Evolutionary conservation across 1,139 yeast genomes (phyloP).

Genomic region (Taphrina betulina): DNA sequence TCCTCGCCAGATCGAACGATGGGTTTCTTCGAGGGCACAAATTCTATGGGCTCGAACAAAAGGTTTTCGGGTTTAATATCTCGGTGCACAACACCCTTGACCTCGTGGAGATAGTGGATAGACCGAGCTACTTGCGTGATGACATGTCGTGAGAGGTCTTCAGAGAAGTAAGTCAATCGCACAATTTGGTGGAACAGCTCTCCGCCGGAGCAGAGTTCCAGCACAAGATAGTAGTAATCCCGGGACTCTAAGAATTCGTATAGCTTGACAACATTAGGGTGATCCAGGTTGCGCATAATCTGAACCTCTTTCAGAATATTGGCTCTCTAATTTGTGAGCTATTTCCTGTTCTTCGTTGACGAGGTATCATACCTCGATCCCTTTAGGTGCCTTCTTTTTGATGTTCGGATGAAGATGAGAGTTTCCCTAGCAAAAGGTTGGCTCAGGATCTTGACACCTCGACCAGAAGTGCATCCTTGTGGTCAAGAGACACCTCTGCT

Average conservation of each 20-base stretch:
- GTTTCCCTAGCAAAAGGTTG: constrained; percentile 33
- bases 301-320: constrained; percentile 79
- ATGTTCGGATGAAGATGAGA: constrained; percentile 37
- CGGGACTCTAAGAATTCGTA: constrained; percentile 65
- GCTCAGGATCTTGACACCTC: constrained; percentile 23
- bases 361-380: constrained; percentile 41
- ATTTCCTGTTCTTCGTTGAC: not conserved
- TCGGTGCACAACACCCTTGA: constrained; percentile 84
- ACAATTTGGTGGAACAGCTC: constrained; percentile 93
- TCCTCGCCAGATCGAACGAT: constrained; percentile 73
- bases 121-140: constrained; percentile 83
- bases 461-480: constrained; percentile 20
- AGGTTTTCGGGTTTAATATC: constrained; percentile 95
- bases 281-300: constrained; percentile 71
- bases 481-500: constrained; percentile 19
- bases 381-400: constrained; percentile 40
- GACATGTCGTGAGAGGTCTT: constrained; percentile 78
- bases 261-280: constrained; percentile 70
- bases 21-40: constrained; percentile 53
- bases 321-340: constrained; percentile 45
- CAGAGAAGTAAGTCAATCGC: constrained; percentile 84
- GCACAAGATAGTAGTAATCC: constrained; percentile 70
- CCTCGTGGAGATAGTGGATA: constrained; percentile 73
- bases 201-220: constrained; percentile 88
- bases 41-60: constrained; percentile 72